Base-by-base conservation (phyloP, 345 rosid genomes). In the Rhizophora apiculata region DNA sequence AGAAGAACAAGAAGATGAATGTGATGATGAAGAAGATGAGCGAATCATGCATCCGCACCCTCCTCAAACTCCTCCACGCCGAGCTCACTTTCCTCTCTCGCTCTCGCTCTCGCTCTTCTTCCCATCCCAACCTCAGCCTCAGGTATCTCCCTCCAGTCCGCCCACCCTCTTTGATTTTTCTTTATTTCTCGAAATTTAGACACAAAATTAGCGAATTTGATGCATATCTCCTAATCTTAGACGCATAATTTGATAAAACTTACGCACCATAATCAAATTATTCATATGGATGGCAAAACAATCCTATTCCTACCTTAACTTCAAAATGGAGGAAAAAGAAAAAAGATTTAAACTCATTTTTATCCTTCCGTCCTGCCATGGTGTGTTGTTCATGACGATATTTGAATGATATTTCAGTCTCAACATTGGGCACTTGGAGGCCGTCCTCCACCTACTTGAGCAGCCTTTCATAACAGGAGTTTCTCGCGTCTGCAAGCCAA, bases 361-460 rank as follows among this genome's bases (percentile, higher is more conserved):
- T 43, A 43, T 43, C 19, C 18, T 43, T 43, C 15, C 5, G 18
- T 43, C 49, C 49, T 43, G 49, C 18, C 15, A 15, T 43, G 49
- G 49, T 39, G 46, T 9, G 7, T 9, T 43, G 48, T 10, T 39
- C 13, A 10, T 39, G 11, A 39, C 48, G 49, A 4, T 43, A 15
- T 11, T 43, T 43, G 19, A 13, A 11, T 43, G 49, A 43, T 43
- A 3, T 63, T 67, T 62, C 86, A 89, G 98, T 62, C 77, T 79
- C 64, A 91, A 94, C 82, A 80, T 87, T 39, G 97, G 98, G 24
- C 91, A 94, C 71, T 74, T 91, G 21, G 97, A 94, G 68, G 91
- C 96, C 51, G 86, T 91, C 2, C 72, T 89, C 63, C 71, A 76
- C 57, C 64, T 94, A 58, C 85, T 94, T 10, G 87, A 74, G 20